Evolutionary conservation across 139 green algal species (phyloP), one percentile per base, ranked within the genome.

Genomic region (Micromonas commoda): DNA sequence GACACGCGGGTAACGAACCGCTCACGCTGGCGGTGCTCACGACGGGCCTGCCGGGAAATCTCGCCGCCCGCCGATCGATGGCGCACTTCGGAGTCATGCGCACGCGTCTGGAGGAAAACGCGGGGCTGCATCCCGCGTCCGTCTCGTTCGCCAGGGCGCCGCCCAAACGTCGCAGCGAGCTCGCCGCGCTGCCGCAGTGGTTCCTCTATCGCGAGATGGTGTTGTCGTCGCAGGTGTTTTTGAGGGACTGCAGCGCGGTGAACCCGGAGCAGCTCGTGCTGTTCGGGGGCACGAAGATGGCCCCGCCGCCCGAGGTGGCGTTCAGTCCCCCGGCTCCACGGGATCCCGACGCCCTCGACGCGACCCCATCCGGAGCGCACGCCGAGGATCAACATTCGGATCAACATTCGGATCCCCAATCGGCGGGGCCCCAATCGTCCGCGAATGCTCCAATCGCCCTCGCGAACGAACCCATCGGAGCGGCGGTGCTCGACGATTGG

Each of bases 221-320:
- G 32, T 35, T 80, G 45, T 70, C 54, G 4, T 66, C 35, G 20
- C n/a, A n/a, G 4, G 57, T 76, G 35, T 79, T 73, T 38, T 24
- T 79, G 32, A 71, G 82, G 39, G 82, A 86, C 54, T 82, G 64
- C 61, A 85, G 60, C 9, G 73, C 72, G 51, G 76, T 85, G 5
- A 64, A 54, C 23, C 65, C 76, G 26, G 85, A 81, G n/a, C 61
- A 82, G 5, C 63, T 87, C 16, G 60, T 84, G 21, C 54, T 87
- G 34, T 86, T 87, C 54, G 83, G 81, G 4, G 80, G 83, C 28
- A 26, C 60, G 2, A 76, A 70, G 31, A 70, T 70, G 28, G 24
- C 63, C 24, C 28, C 28, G n/a, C 24, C 54, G 28, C 54, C 54
- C 28, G 28, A 65, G 28, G 2, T 65, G 28, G 64, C 34, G 64